Percentiles rank a stretch among this genome's conserved stretches.
phyloP scores from a whole-genome alignment of 2,329 filamentous ascomycete species.

The Ophiostoma pallidulum region DNA sequence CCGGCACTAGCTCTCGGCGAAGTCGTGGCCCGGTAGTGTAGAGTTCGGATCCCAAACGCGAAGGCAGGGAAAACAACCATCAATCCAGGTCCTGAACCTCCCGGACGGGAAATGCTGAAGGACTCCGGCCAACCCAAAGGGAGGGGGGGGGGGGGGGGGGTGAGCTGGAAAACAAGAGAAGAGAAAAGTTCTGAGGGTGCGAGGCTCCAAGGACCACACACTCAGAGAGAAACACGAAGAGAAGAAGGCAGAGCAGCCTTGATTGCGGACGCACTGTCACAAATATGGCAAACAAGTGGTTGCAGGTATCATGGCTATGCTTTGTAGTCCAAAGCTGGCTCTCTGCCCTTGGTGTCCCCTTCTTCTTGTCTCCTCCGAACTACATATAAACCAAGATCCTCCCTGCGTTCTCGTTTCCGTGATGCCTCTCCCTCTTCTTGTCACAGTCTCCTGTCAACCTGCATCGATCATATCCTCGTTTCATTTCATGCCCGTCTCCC shows the following conservation, averaged over 20 bases:
- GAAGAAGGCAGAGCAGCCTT: no score
- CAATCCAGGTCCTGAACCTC: neutral
- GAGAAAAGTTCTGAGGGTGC: neutral
- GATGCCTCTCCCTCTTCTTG: neutral
- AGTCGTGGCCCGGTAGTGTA: neutral
- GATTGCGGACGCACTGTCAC: neutral
- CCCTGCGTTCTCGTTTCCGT: neutral
- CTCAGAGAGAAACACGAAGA: neutral
- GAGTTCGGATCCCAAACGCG: neutral
- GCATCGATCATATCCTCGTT: neutral
- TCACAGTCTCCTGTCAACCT: neutral
- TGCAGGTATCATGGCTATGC: neutral
- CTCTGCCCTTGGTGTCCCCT: neutral
- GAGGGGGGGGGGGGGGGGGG: no score
- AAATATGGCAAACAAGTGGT: neutral
- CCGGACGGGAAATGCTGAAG: neutral
- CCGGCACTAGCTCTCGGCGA: neutral
- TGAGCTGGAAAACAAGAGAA: neutral
- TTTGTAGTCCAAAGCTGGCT: neutral
- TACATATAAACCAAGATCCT: conserved; percentile 2
- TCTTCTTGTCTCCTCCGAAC: neutral
- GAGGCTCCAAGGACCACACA: neutral
- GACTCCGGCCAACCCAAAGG: no score
- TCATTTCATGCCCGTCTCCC: neutral
- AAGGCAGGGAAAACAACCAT: neutral